Base-by-base conservation (phyloP, 2,329 filamentous ascomycete genomes). In the Aspergillus sp. region DNA sequence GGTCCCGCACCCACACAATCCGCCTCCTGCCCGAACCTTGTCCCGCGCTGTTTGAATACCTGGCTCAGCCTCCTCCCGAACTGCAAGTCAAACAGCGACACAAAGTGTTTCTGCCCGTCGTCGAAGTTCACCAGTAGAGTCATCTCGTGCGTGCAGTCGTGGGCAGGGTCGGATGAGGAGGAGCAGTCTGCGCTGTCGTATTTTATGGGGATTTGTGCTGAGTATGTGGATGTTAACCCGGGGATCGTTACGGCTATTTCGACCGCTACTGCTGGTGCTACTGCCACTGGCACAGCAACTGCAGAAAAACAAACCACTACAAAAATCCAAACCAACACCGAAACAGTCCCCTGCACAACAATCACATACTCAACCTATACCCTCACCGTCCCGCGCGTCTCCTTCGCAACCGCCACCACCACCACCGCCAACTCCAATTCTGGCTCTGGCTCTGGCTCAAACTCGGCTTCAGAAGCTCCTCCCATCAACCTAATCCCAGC, bases 41-140 rank as follows among this genome's bases (percentile, higher is more conserved):
- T 96, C 43, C 90, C 91, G 53, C 81, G 81, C 63, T 97, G 91
- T 76, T 74, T 97, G 71, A 93, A 91, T 79, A 94, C 89, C 60
- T 96, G 88, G 87, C 71, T 94, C 61, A 79, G 80, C 65, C 71
- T 76, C 51, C 55, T 67, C 7, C 79, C 85, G 43, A 73, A 79
- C 63, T 97, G 91, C 80, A 77, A 77, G 59, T 82, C 87, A 73
- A 95, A 95, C 82, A 83, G 85, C 39, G 88, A 95, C 63, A 71
- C 77, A 49, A 70, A 72, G 55, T 97, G 91, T 81, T 95, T 87
- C 83, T 97, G 91, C 81, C 85, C 86, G 57, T 79, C 85, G 63
- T 67, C 77, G 50, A 73, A 80, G 46, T 91, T 93, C 71, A 86
- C 89, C 63, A 75, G 81, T 67, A 83, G 83, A 62, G 81, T 96